Evolutionary conservation across 2,329 filamentous ascomycete genomes (phyloP), one percentile per base, ranked within the genome.

Genomic region (Penicillium sclerotigenum): DNA sequence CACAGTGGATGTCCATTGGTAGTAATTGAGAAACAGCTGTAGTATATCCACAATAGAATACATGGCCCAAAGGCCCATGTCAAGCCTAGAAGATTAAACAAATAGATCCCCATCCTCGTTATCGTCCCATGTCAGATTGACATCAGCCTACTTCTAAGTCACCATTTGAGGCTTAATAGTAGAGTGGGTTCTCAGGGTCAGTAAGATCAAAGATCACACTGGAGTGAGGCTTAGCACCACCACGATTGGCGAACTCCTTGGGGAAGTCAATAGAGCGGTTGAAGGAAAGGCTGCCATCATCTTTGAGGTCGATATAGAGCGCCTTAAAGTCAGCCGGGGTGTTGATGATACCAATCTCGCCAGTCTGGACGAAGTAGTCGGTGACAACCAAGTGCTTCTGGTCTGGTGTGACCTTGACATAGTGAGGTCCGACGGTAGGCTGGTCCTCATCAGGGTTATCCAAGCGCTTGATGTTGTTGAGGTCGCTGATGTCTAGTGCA

Each of bases 361-460:
- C 83, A 10, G 79, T 82, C 71, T 87, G 83, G 3, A 87, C 82
- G 64, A 87, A 87, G 74, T 87, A 87, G 50, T 85, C 84, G n/a
- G 81, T 85, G 14, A 86, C 83, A 2, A 86, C 75, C 16, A 87
- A 70, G 67, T 86, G 82, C 76, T 84, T 84, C 76, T 86, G 83
- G 60, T 86, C 84, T 0, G 84, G 83, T 5, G 81, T 81, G 57
- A 87, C 76, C 75, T 86, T 87, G 73, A 87, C 74, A 63, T 86
- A 87, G 73, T 87, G 84, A 0, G 83, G 83, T 0, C 83, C 83
- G 50, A 85, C 77, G 56, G 81, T 83, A 20, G 82, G 82, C 68
- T 87, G 84, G 29, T 75, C 69, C 68, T 82, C 80, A 54, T 84
- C 69, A 0, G 83, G 83, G 63, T 87, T 73, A 59, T 87, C 84